These are phyloP conservation scores for Centella asiatica DNA, from an alignment of 129 eudicot species.

Conservation along the genomic window DNA sequence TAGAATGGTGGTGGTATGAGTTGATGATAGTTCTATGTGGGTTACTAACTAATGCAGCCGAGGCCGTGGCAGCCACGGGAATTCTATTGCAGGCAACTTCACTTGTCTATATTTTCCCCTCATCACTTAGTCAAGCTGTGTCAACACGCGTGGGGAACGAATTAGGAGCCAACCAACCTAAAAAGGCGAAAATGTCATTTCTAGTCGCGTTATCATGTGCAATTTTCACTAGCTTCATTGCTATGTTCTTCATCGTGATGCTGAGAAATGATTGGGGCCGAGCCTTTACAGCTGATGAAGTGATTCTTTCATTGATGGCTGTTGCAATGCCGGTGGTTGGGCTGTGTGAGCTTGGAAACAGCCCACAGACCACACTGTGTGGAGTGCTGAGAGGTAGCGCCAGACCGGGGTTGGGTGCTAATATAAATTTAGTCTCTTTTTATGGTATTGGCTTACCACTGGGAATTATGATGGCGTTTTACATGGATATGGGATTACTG, in stretches of 20 bases:
- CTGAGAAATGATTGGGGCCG: conserved; percentile 43
- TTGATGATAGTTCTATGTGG: conserved; percentile 63
- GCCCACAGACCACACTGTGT: conserved; percentile 70
- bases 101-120: conserved; percentile 56
- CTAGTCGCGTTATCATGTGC: conserved; percentile 36
- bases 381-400: conserved; percentile 75
- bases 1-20: conserved; percentile 94
- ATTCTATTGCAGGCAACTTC: conserved; percentile 57
- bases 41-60: conserved; percentile 31
- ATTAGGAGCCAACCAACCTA: conserved; percentile 58
- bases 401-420: conserved; percentile 47
- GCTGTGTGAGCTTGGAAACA: conserved; percentile 75
- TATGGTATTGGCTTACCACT: conserved; percentile 67
- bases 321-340: conserved; percentile 54
- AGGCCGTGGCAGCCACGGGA: conserved; percentile 67
- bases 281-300: conserved; percentile 35
- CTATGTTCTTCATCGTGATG: conserved; percentile 28
- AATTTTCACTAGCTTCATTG: conserved; percentile 26
- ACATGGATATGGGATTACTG: conserved; percentile 38
- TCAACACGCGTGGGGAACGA: conserved; percentile 69
- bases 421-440: conserved; percentile 53
- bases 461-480: conserved; percentile 45
- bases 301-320: conserved; percentile 34
- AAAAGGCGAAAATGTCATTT: conserved; percentile 35
- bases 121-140: conserved; percentile 47